A percentile compares a stretch with the other conserved stretches of the same genome.
phyloP scores from a whole-genome alignment of 495 filamentous ascomycete species.

The Trichocladium uniseriatum region DNA sequence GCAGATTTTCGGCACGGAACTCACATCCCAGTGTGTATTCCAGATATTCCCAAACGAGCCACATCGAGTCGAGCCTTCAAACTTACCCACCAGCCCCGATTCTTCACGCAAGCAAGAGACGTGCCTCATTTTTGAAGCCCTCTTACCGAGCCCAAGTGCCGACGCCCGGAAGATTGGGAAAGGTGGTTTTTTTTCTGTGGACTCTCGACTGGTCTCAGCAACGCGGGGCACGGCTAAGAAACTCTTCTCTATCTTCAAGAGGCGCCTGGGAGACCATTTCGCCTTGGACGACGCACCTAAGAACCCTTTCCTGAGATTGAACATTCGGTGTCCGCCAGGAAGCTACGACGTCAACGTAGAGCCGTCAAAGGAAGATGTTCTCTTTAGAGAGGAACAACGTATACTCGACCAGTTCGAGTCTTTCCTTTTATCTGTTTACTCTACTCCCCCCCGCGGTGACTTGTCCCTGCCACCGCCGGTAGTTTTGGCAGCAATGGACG shows the following conservation, averaged over 20 bases:
- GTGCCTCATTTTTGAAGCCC: constrained; percentile 40
- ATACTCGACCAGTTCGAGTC: constrained; percentile 43
- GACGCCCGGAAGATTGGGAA: constrained; percentile 47
- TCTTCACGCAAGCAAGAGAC: background rate
- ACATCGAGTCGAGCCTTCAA: background rate
- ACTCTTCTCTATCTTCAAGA: constrained; percentile 39
- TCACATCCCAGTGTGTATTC: constrained; percentile 41
- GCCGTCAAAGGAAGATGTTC: constrained; percentile 78
- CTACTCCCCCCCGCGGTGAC: background rate
- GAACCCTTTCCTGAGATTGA: constrained; percentile 65
- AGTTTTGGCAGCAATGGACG: background rate
- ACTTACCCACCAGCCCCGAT: background rate
- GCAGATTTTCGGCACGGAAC: constrained; percentile 60
- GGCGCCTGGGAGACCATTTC: constrained; percentile 6
- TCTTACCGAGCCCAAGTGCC: constrained; percentile 47
- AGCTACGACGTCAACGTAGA: constrained; percentile 87
- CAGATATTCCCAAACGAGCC: constrained; percentile 11
- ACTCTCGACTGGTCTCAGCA: constrained; percentile 64
- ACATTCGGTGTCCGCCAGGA: constrained; percentile 58
- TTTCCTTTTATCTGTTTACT: constrained; percentile 45
- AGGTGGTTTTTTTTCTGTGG: constrained; percentile 65
- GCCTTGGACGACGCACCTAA: constrained; percentile 4
- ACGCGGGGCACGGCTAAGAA: constrained; percentile 56
- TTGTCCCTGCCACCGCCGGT: background rate
- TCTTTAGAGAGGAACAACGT: constrained; percentile 56